Percentiles rank a stretch among this genome's conserved stretches.
phyloP scores from a whole-genome alignment of 1,284 basidiomycete genomes.

The Ceratorhiza oryzae-sativae region DNA sequence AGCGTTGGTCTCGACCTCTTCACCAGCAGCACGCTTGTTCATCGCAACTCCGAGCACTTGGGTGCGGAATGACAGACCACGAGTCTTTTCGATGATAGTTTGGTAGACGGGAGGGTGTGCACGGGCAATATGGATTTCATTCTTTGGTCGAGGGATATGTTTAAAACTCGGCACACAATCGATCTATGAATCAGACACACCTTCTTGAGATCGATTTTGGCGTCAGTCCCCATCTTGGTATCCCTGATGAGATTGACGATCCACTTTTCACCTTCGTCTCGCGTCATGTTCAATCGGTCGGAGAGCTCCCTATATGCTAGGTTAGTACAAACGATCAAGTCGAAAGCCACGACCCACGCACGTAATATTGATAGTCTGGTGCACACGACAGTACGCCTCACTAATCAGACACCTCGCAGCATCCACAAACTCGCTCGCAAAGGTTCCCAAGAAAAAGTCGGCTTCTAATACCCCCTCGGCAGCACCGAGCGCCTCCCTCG shows the following conservation, averaged over 20 bases:
- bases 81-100: conserved; percentile 94
- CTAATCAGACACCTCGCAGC: conserved; percentile 94
- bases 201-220: conserved; percentile 97
- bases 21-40: conserved; percentile 56
- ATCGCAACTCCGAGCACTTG: conserved; percentile 90
- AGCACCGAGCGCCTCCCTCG: conserved; percentile 80
- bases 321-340: background rate
- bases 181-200: conserved; percentile 52
- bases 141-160: conserved; percentile 63
- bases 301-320: conserved; percentile 76
- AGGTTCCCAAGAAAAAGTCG: conserved; percentile 94
- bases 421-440: conserved; percentile 92
- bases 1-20: conserved; percentile 37
- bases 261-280: conserved; percentile 98
- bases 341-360: conserved; percentile 53
- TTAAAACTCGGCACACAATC: conserved; percentile 8
- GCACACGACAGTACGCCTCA: conserved; percentile 97
- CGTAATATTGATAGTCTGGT: conserved; percentile 95
- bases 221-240: conserved; percentile 88
- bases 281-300: conserved; percentile 87
- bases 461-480: conserved; percentile 86
- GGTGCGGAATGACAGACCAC: conserved; percentile 89
- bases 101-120: conserved; percentile 92
- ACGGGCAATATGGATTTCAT: conserved; percentile 94
- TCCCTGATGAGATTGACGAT: conserved; percentile 98